Conservation (phyloP, 345 rosid genomes). For the Microcos paniculata region DNA sequence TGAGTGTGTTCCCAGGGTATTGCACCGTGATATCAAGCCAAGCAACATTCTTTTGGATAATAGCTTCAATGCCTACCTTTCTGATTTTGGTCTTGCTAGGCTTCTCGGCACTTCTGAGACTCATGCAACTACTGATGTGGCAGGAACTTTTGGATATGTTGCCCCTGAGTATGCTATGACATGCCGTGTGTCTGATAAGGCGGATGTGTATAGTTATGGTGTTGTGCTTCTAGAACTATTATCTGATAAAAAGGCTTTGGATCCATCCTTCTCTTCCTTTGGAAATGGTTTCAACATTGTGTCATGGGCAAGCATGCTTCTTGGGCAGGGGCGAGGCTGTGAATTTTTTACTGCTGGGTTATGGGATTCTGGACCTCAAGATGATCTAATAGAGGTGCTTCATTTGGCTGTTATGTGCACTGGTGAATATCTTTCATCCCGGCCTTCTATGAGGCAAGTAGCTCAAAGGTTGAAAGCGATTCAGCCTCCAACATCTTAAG, state of each 20-base stretch:
- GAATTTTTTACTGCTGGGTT: slow-evolving; percentile 52
- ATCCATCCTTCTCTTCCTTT: slow-evolving; percentile 34
- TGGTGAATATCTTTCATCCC: slow-evolving; percentile 47
- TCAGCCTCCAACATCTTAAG: slow-evolving; percentile 25
- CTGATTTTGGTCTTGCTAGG: slow-evolving; percentile 40
- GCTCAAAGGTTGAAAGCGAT: slow-evolving; percentile 40
- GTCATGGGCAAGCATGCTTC: slow-evolving; percentile 38
- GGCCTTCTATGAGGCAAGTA: slow-evolving; percentile 60
- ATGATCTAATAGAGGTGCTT: slow-evolving; percentile 50
- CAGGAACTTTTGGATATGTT: slow-evolving; percentile 42
- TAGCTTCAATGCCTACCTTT: slow-evolving; percentile 33
- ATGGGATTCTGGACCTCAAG: slow-evolving; percentile 54
- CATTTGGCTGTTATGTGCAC: slow-evolving; percentile 56
- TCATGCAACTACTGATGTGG: slow-evolving; percentile 42
- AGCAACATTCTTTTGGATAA: slow-evolving; percentile 38
- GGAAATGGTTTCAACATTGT: slow-evolving; percentile 44
- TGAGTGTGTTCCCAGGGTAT: slow-evolving; percentile 31
- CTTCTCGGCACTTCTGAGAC: slow-evolving; percentile 40
- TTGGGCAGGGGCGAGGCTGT: slow-evolving; percentile 29
- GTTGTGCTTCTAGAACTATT: slow-evolving; percentile 36
- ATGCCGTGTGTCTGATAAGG: slow-evolving; percentile 42
- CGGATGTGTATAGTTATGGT: slow-evolving; percentile 42
- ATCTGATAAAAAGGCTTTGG: slow-evolving; percentile 40
- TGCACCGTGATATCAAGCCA: slow-evolving; percentile 42
- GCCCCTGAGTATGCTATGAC: slow-evolving; percentile 46